phyloP scores from a whole-genome alignment of 192 early-diverging fungal species.

The Coemansia sp. region DNA sequence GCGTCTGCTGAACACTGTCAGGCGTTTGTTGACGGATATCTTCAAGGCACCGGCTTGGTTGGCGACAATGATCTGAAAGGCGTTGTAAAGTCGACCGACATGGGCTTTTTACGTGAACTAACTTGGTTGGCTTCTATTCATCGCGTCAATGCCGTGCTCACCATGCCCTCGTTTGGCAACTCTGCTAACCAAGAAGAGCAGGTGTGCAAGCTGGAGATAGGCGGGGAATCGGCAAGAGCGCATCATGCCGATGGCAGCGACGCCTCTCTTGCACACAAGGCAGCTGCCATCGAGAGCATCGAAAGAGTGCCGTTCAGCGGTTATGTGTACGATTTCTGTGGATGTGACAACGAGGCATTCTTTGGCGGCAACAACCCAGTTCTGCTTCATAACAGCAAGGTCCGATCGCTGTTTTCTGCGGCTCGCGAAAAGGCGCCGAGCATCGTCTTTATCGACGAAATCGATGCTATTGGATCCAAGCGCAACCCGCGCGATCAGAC shows the following conservation, averaged over 20 bases:
- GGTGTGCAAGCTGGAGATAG: constrained; percentile 23
- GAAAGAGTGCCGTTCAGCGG: constrained; percentile 32
- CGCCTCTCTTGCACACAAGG: constrained; percentile 10
- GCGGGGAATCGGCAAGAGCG: background rate
- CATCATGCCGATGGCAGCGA: background rate
- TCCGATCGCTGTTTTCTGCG: constrained; percentile 62
- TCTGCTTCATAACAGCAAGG: constrained; percentile 56
- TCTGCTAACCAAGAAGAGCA: background rate
- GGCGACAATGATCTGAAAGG: background rate
- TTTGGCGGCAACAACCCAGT: constrained; percentile 55
- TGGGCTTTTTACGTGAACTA: constrained; percentile 32
- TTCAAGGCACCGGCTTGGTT: background rate
- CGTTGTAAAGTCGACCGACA: constrained; percentile 16
- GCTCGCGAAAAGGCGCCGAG: constrained; percentile 76
- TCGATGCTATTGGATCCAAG: constrained; percentile 96
- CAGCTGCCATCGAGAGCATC: constrained; percentile 35
- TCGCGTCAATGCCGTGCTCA: constrained; percentile 8
- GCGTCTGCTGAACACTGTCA: constrained; percentile 15
- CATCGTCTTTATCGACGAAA: constrained; percentile 98
- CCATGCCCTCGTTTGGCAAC: background rate
- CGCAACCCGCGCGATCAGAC: constrained; percentile 91
- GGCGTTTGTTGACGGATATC: constrained; percentile 28
- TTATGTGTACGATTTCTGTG: constrained; percentile 54
- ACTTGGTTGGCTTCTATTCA: constrained; percentile 53
- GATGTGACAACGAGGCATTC: constrained; percentile 55